phyloP scores from a whole-genome alignment of 2,329 filamentous ascomycete species.

The Celoporthe dispersa region DNA sequence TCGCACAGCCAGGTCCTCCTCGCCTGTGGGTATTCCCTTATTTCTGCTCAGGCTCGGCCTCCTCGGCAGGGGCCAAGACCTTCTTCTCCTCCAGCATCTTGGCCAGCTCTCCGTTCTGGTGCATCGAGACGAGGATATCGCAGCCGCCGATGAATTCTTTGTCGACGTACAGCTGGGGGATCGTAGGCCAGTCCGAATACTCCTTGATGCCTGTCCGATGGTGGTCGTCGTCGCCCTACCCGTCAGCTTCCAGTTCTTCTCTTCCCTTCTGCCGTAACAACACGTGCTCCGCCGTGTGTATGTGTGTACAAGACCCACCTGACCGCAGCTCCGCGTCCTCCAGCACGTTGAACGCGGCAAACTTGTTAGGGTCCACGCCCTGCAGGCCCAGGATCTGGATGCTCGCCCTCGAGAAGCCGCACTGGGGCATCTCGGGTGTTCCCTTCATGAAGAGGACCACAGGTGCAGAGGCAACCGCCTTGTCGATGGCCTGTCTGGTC shows the following conservation, averaged over 20 bases:
- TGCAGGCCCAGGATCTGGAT: conserved; percentile 95
- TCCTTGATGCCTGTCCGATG: conserved; percentile 87
- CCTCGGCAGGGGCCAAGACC: conserved; percentile 69
- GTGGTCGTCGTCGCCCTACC: neutral
- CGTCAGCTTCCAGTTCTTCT: conserved; percentile 8
- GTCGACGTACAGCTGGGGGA: conserved; percentile 93
- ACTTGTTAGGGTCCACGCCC: conserved; percentile 93
- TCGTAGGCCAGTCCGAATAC: conserved; percentile 98
- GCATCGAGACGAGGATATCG: conserved; percentile 96
- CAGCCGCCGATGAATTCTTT: conserved; percentile 98
- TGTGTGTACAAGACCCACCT: conserved; percentile 57
- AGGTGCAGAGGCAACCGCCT: conserved; percentile 83
- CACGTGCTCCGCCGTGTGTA: neutral
- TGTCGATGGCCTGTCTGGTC: conserved; percentile 83
- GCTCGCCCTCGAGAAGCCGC: conserved; percentile 87
- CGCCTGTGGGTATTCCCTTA: conserved; percentile 35
- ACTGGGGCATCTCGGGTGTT: conserved; percentile 80
- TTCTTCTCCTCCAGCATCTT: conserved; percentile 91
- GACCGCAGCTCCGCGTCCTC: conserved; percentile 86
- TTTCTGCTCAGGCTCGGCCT: conserved; percentile 39
- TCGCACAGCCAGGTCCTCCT: neutral
- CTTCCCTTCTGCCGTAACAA: neutral
- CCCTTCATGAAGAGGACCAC: conserved; percentile 97
- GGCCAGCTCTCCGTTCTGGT: conserved; percentile 90
- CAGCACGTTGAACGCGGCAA: conserved; percentile 96